These are phyloP conservation scores for Coniosporium apollinis DNA, from an alignment of 495 filamentous ascomycete species.

Conservation along the genomic window DNA sequence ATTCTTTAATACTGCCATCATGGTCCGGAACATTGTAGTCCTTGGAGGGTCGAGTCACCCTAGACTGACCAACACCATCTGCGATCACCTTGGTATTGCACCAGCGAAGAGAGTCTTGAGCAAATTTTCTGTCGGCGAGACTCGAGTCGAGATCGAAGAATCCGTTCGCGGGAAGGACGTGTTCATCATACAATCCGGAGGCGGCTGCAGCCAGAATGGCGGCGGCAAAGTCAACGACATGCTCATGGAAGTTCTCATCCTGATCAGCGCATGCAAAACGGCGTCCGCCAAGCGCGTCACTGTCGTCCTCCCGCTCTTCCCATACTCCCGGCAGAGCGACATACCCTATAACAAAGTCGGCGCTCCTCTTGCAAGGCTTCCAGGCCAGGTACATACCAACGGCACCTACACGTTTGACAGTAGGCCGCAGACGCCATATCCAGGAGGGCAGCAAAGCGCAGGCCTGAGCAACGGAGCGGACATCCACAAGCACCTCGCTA, in stretches of 20 bases:
- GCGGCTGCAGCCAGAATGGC: no score
- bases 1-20: no score
- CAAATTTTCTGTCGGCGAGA: constrained; percentile 92
- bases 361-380: constrained; percentile 65
- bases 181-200: constrained; percentile 85
- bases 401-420: constrained; percentile 82
- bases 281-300: constrained; percentile 84
- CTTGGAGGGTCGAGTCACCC: constrained; percentile 90
- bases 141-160: constrained; percentile 85
- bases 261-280: constrained; percentile 91
- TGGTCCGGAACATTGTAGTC: constrained; percentile 95
- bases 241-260: constrained; percentile 90
- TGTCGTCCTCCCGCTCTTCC: constrained; percentile 87
- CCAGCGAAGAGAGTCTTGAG: constrained; percentile 63
- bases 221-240: constrained; percentile 88
- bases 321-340: constrained; percentile 88
- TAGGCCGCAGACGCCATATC: constrained; percentile 67
- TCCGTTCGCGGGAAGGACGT: constrained; percentile 96
- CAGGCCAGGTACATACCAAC: constrained; percentile 25
- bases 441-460: constrained; percentile 42
- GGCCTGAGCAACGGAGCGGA: constrained; percentile 47
- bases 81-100: constrained; percentile 70
- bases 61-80: constrained; percentile 67
- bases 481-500: constrained; percentile 48
- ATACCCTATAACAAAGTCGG: constrained; percentile 90